Conservation (phyloP, 1,139 yeast genomes). For the Candida frijolesensis region DNA sequence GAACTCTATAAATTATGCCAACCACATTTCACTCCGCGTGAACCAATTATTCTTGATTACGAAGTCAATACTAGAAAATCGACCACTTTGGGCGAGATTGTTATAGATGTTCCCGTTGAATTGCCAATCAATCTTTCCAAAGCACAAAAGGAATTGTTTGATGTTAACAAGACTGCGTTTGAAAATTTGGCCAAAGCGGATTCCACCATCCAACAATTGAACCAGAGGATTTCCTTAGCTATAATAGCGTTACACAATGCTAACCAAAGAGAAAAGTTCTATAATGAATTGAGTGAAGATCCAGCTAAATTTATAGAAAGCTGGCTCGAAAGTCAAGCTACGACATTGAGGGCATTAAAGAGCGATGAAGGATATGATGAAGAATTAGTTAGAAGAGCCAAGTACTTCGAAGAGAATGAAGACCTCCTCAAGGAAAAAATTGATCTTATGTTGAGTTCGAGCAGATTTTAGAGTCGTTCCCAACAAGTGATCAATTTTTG, state of each 20-base stretch:
- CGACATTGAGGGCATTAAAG: conserved; percentile 72
- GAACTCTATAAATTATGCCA: conserved; percentile 72
- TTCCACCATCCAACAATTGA: conserved; percentile 55
- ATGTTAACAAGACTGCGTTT: conserved; percentile 41
- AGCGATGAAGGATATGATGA: conserved; percentile 92
- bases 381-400: conserved; percentile 82
- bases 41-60: conserved; percentile 78
- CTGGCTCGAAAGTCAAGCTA: conserved; percentile 75
- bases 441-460: conserved; percentile 61
- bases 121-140: conserved; percentile 49
- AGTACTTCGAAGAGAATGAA: conserved; percentile 75
- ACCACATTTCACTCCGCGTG: conserved; percentile 66
- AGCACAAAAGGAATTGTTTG: conserved; percentile 41
- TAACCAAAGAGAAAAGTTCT: conserved; percentile 54
- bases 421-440: conserved; percentile 70
- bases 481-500: background rate
- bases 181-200: conserved; percentile 47
- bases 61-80: conserved; percentile 74
- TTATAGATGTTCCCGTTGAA: conserved; percentile 73
- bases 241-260: conserved; percentile 68
- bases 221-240: conserved; percentile 61
- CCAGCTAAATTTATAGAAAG: conserved; percentile 75
- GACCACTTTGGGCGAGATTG: conserved; percentile 77
- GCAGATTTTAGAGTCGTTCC: conserved; percentile 20
- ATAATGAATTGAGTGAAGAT: conserved; percentile 68